These are phyloP conservation scores for Brassica rapa DNA, from an alignment of 345 rosid species.

Conservation along the genomic window DNA sequence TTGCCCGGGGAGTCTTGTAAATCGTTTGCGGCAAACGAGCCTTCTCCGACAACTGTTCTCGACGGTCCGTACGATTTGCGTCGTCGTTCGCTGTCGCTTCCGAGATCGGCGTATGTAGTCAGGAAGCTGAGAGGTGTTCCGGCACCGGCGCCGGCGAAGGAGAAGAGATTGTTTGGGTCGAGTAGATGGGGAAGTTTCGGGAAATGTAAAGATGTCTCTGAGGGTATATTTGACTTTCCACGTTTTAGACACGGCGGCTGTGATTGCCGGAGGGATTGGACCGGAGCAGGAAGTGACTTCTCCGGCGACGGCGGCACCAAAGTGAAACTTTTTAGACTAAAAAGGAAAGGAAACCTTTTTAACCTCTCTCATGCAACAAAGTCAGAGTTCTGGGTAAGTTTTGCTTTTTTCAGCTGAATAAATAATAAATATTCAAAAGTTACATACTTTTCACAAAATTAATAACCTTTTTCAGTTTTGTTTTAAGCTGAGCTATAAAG, in stretches of 20 bases:
- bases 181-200: slow-evolving; percentile 54
- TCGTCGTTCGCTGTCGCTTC: slow-evolving; percentile 41
- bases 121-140: slow-evolving; percentile 33
- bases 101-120: slow-evolving; percentile 41
- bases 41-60: slow-evolving; percentile 60
- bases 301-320: slow-evolving; percentile 33
- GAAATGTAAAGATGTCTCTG: slow-evolving; percentile 40
- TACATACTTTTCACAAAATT: not conserved
- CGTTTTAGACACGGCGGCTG: slow-evolving; percentile 7
- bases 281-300: not conserved
- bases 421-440: slow-evolving; percentile 1
- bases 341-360: slow-evolving; percentile 51
- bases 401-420: not conserved
- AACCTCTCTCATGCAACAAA: slow-evolving; percentile 43
- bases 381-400: slow-evolving; percentile 61
- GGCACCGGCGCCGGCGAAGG: slow-evolving; percentile 39
- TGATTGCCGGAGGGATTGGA: slow-evolving; percentile 12
- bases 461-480: not conserved
- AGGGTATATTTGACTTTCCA: slow-evolving; percentile 40
- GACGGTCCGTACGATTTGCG: slow-evolving; percentile 57
- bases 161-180: slow-evolving; percentile 45
- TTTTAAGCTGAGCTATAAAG: not conserved
- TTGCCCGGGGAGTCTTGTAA: slow-evolving; percentile 34
- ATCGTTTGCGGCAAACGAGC: slow-evolving; percentile 19
- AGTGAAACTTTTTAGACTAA: slow-evolving; percentile 51